Evolutionary conservation across 352 stramenopile species (phyloP).

Genomic region (Phytopythium cucurbitacearum): DNA sequence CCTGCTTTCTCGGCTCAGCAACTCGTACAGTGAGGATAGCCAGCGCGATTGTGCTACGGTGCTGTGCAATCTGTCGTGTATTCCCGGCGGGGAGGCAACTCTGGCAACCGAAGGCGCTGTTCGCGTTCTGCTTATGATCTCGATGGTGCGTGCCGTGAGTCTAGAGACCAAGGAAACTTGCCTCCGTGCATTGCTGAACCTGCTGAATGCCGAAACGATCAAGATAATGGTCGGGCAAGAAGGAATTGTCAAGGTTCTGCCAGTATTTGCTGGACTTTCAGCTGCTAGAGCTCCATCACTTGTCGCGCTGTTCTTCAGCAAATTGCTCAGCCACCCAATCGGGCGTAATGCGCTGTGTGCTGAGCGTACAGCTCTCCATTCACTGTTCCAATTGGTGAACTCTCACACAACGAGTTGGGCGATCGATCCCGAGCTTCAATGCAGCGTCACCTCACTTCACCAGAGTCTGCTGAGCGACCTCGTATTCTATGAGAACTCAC

Average conservation of each 20-base stretch:
- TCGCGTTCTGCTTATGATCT: conserved; percentile 75
- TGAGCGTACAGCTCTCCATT: conserved; percentile 36
- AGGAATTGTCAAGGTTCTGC: conserved; percentile 64
- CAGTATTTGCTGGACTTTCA: conserved; percentile 31
- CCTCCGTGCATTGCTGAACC: conserved; percentile 55
- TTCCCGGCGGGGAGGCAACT: conserved; percentile 35
- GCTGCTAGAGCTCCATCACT: conserved; percentile 22
- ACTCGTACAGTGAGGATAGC: conserved; percentile 81
- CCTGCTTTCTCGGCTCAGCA: conserved; percentile 56
- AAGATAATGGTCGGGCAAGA: conserved; percentile 52
- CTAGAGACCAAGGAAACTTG: conserved; percentile 66
- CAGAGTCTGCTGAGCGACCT: conserved; percentile 47
- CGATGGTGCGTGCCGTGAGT: conserved; percentile 64
- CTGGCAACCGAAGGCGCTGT: conserved; percentile 61
- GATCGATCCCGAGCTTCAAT: conserved; percentile 1
- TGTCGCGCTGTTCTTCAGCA: conserved; percentile 52
- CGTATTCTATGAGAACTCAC: conserved; percentile 50
- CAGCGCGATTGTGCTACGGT: conserved; percentile 72
- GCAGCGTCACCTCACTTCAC: conserved; percentile 15
- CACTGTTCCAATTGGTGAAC: conserved; percentile 51
- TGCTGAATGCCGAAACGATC: conserved; percentile 56
- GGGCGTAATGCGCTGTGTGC: conserved; percentile 40
- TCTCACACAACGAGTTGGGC: background rate
- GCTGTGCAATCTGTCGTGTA: conserved; percentile 66
- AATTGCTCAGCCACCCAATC: conserved; percentile 39